Evolutionary conservation across 139 green algal genomes (phyloP).

Genomic region (Coelastrella sp.): DNA sequence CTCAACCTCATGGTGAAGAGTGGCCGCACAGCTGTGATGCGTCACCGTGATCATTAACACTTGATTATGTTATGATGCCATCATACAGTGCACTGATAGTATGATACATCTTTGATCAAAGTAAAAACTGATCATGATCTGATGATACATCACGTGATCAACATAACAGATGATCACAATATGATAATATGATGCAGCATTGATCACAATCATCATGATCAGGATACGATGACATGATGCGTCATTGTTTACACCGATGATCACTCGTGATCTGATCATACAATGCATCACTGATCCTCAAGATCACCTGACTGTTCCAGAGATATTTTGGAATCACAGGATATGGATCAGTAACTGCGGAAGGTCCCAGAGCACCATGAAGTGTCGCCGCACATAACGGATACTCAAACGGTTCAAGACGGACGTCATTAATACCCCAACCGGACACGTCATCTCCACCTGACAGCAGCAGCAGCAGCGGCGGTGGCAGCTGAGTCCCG

Average conservation of each 20-base stretch:
- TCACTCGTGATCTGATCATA: too few relatives aligned
- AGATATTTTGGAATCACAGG: slow-evolving; percentile 27
- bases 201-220: too few relatives aligned
- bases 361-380: background rate
- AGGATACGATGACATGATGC: background rate
- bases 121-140: too few relatives aligned
- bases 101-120: too few relatives aligned
- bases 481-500: background rate
- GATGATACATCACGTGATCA: too few relatives aligned
- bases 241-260: background rate
- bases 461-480: slow-evolving; percentile 16
- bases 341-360: background rate
- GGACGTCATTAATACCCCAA: slow-evolving; percentile 20
- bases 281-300: background rate
- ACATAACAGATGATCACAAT: too few relatives aligned
- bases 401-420: slow-evolving; percentile 25
- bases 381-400: slow-evolving; percentile 27
- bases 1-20: too few relatives aligned
- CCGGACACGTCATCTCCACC: slow-evolving; percentile 41
- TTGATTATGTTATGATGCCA: too few relatives aligned
- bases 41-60: too few relatives aligned
- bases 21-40: too few relatives aligned
- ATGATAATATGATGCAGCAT: too few relatives aligned
- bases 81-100: too few relatives aligned
- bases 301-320: slow-evolving; percentile 4